Base-by-base conservation (phyloP, 257 asterid species). In the Solanum etuberosum region DNA sequence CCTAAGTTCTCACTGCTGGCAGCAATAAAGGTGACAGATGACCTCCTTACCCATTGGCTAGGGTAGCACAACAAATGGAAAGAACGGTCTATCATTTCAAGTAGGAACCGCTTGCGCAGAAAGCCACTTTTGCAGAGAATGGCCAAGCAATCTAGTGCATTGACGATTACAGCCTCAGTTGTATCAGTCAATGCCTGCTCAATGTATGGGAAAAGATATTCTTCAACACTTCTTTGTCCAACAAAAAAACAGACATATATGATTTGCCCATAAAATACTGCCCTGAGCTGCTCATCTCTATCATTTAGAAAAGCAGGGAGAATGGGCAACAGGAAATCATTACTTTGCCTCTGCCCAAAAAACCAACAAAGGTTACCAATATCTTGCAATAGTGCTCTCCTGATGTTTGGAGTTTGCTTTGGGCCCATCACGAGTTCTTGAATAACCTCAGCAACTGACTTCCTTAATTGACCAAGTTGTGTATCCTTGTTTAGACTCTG, bases 341-440 rank as follows among this genome's bases (percentile, higher is more conserved):
- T 97, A 93, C 99, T 97, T 91, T 97, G 99, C 93, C 95, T 96
- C 91, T 97, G 99, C 76, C 99, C 99, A 59, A 97, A 95, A 93
- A 97, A 97, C 98, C 99, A 96, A 92, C 99, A 97, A 95, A 73
- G 97, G 90, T 96, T 95, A 86, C 97, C 98, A 90, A 97, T 93
- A 86, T 97, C 99, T 93, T 97, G 98, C 93, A 97, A 92, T 83
- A 97, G 99, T 16, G 99, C 99, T 90, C 99, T 95, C 94, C 99
- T 93, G 90, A 97, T 96, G 89, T 92, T 96, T 89, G 99, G 99
- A 35, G 99, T 97, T 91, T 96, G 98, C 93, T 96, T 97, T 84
- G 99, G 98, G 81, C 99, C 99, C 99, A 97, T 96, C 84, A 97
- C 99, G 82, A 97, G 98, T 91, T 97, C 99, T 92, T 97, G 99